phyloP scores from a whole-genome alignment of 305 asterid species.

The Fraxinus paxiana region DNA sequence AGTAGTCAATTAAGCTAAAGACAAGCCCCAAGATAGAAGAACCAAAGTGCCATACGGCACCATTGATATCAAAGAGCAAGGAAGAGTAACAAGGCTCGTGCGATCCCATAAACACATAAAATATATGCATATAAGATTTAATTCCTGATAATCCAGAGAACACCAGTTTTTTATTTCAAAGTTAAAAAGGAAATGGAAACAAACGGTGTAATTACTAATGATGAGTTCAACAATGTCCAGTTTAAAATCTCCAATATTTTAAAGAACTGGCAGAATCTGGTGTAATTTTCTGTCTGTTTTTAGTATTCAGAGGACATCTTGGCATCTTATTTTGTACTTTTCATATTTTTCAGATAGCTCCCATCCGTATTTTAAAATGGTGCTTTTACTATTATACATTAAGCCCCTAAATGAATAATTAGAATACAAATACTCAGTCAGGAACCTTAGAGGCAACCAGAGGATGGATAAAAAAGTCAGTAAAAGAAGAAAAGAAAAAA shows the following conservation, averaged over 20 bases:
- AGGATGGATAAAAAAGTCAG: background rate
- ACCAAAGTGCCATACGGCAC: conserved; percentile 12
- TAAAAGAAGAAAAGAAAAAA: background rate
- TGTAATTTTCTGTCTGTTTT: background rate
- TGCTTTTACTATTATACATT: background rate
- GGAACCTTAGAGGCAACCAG: conserved; percentile 2
- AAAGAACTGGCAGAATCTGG: background rate
- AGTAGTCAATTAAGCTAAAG: background rate
- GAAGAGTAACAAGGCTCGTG: background rate
- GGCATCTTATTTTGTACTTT: background rate
- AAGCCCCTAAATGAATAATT: conserved; percentile 13
- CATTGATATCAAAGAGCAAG: background rate
- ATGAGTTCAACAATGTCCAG: background rate
- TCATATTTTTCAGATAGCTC: background rate
- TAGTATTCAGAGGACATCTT: background rate
- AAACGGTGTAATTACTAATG: background rate
- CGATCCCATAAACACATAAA: background rate
- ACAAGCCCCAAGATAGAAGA: background rate
- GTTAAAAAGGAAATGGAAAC: background rate
- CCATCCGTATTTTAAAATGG: background rate
- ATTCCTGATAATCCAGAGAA: background rate
- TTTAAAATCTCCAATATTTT: background rate
- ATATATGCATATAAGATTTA: background rate
- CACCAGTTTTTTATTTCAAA: background rate
- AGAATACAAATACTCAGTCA: background rate